Evolutionary conservation across 495 filamentous ascomycete species (phyloP).

Genomic region (Penicillium desertorum): DNA sequence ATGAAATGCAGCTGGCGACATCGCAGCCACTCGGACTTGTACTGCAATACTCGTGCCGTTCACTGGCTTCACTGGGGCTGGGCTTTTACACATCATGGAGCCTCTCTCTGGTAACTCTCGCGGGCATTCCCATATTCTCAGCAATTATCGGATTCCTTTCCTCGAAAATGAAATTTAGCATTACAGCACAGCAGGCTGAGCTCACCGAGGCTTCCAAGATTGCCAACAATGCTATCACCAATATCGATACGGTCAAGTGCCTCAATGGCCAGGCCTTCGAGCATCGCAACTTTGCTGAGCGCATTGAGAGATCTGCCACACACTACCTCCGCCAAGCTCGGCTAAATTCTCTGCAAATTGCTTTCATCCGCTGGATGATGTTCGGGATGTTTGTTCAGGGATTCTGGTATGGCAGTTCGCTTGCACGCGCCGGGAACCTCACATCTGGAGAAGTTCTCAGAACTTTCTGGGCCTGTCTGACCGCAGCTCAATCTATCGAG

Average conservation of each 20-base stretch:
- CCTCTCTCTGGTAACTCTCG: slow-evolving; percentile 77
- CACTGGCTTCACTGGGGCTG: slow-evolving; percentile 61
- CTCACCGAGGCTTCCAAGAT: slow-evolving; percentile 71
- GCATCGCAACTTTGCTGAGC: slow-evolving; percentile 58
- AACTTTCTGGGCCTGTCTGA: slow-evolving; percentile 79
- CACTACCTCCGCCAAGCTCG: slow-evolving; percentile 68
- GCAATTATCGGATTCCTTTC: slow-evolving; percentile 59
- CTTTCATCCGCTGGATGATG: slow-evolving; percentile 69
- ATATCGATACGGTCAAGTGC: slow-evolving; percentile 85
- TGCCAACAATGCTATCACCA: slow-evolving; percentile 63
- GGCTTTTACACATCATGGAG: slow-evolving; percentile 81
- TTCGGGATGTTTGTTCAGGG: slow-evolving; percentile 84
- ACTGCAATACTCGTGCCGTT: slow-evolving; percentile 59
- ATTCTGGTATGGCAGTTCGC: slow-evolving; percentile 80
- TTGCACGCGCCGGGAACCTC: slow-evolving; percentile 56
- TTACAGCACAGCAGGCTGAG: slow-evolving; percentile 66
- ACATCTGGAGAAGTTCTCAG: slow-evolving; percentile 73
- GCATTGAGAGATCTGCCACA: slow-evolving; percentile 57
- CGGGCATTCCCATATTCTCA: slow-evolving; percentile 68
- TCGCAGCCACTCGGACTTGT: slow-evolving; percentile 75
- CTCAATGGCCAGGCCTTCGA: slow-evolving; percentile 78
- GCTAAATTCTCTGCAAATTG: slow-evolving; percentile 66
- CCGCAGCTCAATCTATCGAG: slow-evolving; percentile 71
- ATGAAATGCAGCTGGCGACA: slow-evolving; percentile 77
- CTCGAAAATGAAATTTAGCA: slow-evolving; percentile 58